Evolutionary conservation across 2,329 filamentous ascomycete genomes (phyloP).

Genomic region (Pseudogymnoascus sp.): DNA sequence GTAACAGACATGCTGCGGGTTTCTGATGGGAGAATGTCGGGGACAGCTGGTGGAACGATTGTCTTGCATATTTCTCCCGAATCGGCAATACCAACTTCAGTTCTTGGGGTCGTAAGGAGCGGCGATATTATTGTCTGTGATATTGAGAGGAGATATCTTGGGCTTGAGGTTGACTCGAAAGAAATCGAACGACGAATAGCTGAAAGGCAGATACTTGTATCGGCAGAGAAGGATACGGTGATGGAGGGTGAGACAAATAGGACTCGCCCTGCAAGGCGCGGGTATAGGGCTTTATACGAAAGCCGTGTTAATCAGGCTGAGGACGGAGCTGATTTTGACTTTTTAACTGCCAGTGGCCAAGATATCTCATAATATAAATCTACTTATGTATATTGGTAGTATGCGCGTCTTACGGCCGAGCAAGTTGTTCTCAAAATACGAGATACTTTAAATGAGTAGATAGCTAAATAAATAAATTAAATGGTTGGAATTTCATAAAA

Average conservation of each 20-base stretch:
- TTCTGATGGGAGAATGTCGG: constrained; percentile 47
- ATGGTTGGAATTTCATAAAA: neutral
- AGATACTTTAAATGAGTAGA: neutral
- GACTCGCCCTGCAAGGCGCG: constrained; percentile 33
- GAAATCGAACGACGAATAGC: constrained; percentile 17
- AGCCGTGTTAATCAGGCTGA: constrained; percentile 53
- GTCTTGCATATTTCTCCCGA: constrained; percentile 47
- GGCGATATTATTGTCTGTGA: constrained; percentile 42
- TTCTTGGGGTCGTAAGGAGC: constrained; percentile 40
- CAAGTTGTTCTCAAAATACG: neutral
- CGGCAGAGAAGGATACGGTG: constrained; percentile 16
- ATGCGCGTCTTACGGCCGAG: neutral
- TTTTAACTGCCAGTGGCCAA: constrained; percentile 42
- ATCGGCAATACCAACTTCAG: constrained; percentile 37
- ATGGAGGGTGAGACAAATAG: constrained; percentile 25
- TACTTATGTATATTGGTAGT: constrained; percentile 21
- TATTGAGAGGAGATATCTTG: constrained; percentile 34
- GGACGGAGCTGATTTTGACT: constrained; percentile 53
- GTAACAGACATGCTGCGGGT: constrained; percentile 46
- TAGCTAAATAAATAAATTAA: neutral
- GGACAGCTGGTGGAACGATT: constrained; percentile 48
- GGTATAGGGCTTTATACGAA: constrained; percentile 53
- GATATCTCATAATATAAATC: constrained; percentile 32
- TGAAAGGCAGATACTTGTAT: constrained; percentile 18
- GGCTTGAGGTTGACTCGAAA: constrained; percentile 28